A percentile compares a stretch with the other conserved stretches of the same genome.
phyloP scores from a whole-genome alignment of 345 rosid genomes.

The Salix suchowensis region DNA sequence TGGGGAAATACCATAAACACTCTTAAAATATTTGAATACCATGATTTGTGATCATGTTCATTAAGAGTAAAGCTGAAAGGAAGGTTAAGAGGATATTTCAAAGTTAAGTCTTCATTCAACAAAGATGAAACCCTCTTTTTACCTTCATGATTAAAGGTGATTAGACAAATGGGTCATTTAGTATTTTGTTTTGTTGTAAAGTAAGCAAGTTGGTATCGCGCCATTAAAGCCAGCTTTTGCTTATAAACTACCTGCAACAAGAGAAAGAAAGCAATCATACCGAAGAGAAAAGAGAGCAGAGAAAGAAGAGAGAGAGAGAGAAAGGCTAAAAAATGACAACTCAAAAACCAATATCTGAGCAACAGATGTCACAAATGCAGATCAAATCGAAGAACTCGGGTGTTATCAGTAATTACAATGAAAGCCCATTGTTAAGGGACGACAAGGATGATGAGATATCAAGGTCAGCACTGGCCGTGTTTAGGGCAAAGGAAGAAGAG shows the following conservation, averaged over 20 bases:
- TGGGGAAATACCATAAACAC: too few species aligned
- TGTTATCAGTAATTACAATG: constrained; percentile 22
- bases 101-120: constrained; percentile 24
- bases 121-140: constrained; percentile 24
- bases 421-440: constrained; percentile 38
- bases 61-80: constrained; percentile 18
- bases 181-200: constrained; percentile 14
- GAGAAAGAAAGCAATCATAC: constrained; percentile 39
- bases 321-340: constrained; percentile 35
- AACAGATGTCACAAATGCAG: constrained; percentile 44
- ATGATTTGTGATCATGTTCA: background rate
- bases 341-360: constrained; percentile 44
- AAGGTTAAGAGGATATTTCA: constrained; percentile 2
- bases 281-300: constrained; percentile 1
- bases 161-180: constrained; percentile 25
- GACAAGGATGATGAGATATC: constrained; percentile 71
- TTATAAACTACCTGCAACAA: constrained; percentile 22
- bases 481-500: constrained; percentile 84
- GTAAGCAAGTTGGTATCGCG: constrained; percentile 23
- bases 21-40: background rate
- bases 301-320: constrained; percentile 4
- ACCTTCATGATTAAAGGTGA: constrained; percentile 30
- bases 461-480: constrained; percentile 62
- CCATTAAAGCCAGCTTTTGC: constrained; percentile 37
- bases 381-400: constrained; percentile 44